These are phyloP conservation scores for Malbranchea zuffiana DNA, from an alignment of 2,329 filamentous ascomycete species.

Conservation along the genomic window DNA sequence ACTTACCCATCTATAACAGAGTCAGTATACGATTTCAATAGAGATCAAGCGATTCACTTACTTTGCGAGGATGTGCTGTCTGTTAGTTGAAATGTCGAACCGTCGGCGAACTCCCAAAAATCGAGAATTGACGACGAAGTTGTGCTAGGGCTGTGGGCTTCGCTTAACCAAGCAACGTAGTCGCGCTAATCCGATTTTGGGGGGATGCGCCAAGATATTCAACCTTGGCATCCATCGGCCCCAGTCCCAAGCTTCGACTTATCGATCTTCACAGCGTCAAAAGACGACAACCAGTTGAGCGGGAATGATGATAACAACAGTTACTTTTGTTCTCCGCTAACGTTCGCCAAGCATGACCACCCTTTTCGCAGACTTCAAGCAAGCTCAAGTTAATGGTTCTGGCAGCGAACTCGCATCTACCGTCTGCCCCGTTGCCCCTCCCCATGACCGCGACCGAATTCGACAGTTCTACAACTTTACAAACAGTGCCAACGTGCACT, in stretches of 20 bases:
- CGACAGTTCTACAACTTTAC: conserved; percentile 60
- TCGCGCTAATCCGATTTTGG: conserved; percentile 21
- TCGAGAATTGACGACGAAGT: conserved; percentile 33
- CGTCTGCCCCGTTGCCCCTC: conserved; percentile 58
- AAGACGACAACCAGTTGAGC: too few species aligned
- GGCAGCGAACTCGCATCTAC: conserved; percentile 65
- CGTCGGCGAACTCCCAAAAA: conserved; percentile 21
- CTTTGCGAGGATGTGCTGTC: conserved; percentile 39
- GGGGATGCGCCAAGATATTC: conserved; percentile 5
- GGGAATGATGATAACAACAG: too few species aligned
- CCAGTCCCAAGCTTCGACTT: background rate
- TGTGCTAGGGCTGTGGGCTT: conserved; percentile 37
- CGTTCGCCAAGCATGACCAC: conserved; percentile 58
- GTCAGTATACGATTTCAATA: conserved; percentile 19
- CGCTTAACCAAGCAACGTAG: conserved; percentile 31
- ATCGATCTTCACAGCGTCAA: background rate
- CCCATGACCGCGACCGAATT: conserved; percentile 53
- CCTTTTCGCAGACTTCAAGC: conserved; percentile 61
- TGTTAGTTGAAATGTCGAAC: conserved; percentile 13
- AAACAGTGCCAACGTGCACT: conserved; percentile 53
- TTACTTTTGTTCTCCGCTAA: too few species aligned
- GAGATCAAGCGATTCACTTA: conserved; percentile 26
- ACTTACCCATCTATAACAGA: conserved; percentile 51
- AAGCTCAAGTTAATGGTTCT: conserved; percentile 53
- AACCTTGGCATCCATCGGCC: too few species aligned